A percentile compares a stretch with the other conserved stretches of the same genome.
Conservation (phyloP, 163 green algal species). For the Volvox carteri region DNA sequence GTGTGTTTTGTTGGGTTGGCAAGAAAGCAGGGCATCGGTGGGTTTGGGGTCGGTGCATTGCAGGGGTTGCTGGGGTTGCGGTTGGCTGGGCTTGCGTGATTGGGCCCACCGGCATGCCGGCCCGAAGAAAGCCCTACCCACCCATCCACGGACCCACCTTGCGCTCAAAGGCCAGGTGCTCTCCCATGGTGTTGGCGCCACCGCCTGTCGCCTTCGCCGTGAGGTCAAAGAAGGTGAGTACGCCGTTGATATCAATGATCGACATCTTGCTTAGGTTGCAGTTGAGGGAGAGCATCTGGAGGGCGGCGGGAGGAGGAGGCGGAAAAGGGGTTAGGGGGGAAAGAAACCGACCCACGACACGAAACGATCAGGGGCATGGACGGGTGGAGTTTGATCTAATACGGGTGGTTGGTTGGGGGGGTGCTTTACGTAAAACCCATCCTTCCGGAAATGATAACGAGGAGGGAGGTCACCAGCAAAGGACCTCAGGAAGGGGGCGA, state of each 20-base stretch:
- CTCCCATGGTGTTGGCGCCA: slow-evolving; percentile 55
- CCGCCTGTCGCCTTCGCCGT: slow-evolving; percentile 51
- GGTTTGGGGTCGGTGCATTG: no score
- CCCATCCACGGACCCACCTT: slow-evolving; percentile 69
- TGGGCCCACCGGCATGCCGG: no score
- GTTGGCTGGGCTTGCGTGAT: no score
- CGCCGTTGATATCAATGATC: slow-evolving; percentile 86
- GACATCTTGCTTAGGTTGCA: slow-evolving; percentile 80
- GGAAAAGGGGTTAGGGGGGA: neutral
- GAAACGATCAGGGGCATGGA: no score
- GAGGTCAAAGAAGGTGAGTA: slow-evolving; percentile 83
- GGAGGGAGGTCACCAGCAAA: no score
- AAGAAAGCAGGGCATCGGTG: neutral
- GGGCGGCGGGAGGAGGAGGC: neutral
- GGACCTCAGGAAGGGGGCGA: no score
- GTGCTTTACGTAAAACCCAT: no score
- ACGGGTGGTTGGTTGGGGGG: no score
- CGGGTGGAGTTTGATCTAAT: no score
- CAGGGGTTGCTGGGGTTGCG: no score
- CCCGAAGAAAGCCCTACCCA: neutral
- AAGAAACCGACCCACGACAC: no score
- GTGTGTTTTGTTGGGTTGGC: neutral
- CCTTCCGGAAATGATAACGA: no score
- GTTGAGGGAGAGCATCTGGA: slow-evolving; percentile 80
- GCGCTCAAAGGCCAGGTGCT: slow-evolving; percentile 81